Conservation (phyloP, 129 eudicot genomes). For the Logfia minima region DNA sequence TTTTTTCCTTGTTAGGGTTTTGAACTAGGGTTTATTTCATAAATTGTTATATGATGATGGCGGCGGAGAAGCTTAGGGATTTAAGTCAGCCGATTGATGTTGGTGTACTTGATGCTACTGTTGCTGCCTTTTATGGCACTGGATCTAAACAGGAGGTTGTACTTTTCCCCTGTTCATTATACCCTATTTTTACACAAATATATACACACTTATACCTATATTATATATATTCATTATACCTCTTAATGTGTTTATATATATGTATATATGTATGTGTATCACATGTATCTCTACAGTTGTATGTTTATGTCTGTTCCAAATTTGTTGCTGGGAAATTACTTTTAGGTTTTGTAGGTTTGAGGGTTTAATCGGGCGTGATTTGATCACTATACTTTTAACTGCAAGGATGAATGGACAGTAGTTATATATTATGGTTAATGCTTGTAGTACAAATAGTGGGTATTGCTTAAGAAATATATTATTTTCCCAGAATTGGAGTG, state of each 20-base stretch:
- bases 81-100: constrained; percentile 92
- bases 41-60: constrained; percentile 46
- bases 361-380: neutral
- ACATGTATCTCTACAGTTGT: neutral
- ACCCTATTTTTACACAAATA: neutral
- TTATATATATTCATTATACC: too few relatives aligned
- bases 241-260: neutral
- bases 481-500: too few relatives aligned
- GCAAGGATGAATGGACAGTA: neutral
- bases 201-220: neutral
- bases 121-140: constrained; percentile 93
- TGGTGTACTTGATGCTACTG: constrained; percentile 82
- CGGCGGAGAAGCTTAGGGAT: constrained; percentile 94
- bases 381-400: neutral
- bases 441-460: neutral
- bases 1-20: constrained; percentile 52
- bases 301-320: neutral
- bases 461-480: neutral
- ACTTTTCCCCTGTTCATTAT: constrained; percentile 12
- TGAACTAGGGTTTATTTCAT: constrained; percentile 8
- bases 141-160: constrained; percentile 94
- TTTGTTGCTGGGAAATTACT: neutral
- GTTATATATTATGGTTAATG: neutral
- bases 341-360: neutral
- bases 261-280: neutral